Percentiles rank a stretch among this genome's conserved stretches.
These are phyloP conservation scores for Colletotrichum higginsianum DNA, from an alignment of 2,329 filamentous ascomycete species.

Conservation along the genomic window DNA sequence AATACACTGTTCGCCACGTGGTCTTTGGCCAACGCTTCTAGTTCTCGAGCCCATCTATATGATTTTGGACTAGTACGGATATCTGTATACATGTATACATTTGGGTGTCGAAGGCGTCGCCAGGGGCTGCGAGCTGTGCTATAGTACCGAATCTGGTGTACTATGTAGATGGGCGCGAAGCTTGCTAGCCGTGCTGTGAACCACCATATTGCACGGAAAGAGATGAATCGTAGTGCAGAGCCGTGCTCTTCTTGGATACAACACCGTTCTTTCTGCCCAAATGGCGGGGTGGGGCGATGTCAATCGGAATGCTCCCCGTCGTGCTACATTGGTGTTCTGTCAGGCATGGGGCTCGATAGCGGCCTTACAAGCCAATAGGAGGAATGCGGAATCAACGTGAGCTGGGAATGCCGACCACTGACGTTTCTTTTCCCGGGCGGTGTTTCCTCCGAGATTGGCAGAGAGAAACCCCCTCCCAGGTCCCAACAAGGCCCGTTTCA, in stretches of 20 bases:
- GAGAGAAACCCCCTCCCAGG: not conserved
- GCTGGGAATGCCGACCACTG: conserved; percentile 4
- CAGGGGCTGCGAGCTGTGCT: not conserved
- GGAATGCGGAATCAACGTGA: conserved; percentile 4
- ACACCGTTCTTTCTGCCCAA: not conserved
- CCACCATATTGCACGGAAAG: not conserved
- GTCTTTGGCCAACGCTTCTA: too few species aligned
- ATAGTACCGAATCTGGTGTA: not conserved
- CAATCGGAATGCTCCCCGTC: not conserved
- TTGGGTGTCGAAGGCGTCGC: too few species aligned
- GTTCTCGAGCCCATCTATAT: too few species aligned
- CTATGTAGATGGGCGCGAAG: not conserved
- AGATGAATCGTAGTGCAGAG: too few species aligned
- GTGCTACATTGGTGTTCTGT: not conserved
- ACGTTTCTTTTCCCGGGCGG: not conserved
- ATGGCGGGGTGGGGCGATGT: not conserved
- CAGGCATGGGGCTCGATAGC: not conserved
- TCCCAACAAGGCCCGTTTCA: conserved; percentile 23
- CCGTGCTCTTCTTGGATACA: too few species aligned
- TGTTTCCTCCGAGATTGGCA: conserved; percentile 5
- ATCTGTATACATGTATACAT: too few species aligned
- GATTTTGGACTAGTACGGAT: too few species aligned
- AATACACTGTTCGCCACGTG: too few species aligned
- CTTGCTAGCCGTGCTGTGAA: too few species aligned
- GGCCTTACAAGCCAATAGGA: conserved; percentile 9